A percentile compares a stretch with the other conserved stretches of the same genome.
Conservation (phyloP, 1,139 yeast species). For the Yamadazyma jaroonii region DNA sequence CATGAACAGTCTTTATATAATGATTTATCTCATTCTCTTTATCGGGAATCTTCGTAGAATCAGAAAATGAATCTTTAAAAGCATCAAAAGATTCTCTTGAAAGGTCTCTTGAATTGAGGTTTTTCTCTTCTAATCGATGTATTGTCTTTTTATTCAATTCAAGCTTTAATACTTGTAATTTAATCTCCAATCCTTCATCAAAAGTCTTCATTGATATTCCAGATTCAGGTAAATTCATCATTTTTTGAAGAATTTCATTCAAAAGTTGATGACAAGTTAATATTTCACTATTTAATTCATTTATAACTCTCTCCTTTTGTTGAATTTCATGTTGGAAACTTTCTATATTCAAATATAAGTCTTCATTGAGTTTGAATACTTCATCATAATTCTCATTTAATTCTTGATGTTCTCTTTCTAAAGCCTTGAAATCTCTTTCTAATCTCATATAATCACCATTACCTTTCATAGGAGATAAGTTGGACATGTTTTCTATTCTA, state of each 20-base stretch:
- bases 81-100: neutral
- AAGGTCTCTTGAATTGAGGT: neutral
- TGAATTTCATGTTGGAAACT: conserved; percentile 29
- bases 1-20: conserved; percentile 18
- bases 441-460: neutral
- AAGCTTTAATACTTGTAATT: conserved; percentile 22
- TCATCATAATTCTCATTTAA: conserved; percentile 34
- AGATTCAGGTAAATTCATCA: conserved; percentile 20
- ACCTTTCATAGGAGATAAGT: conserved; percentile 9
- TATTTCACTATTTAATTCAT: conserved; percentile 15
- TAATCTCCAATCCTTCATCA: conserved; percentile 21
- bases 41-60: conserved; percentile 15
- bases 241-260: conserved; percentile 22
- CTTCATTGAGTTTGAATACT: conserved; percentile 35
- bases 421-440: neutral
- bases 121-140: too few species aligned
- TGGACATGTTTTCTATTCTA: conserved; percentile 18
- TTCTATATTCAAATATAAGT: conserved; percentile 36
- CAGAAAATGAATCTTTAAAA: conserved; percentile 7
- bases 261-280: conserved; percentile 17
- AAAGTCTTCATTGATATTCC: conserved; percentile 9
- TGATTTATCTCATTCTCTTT: conserved; percentile 14
- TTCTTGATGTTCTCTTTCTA: conserved; percentile 11
- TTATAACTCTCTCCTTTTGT: conserved; percentile 23
- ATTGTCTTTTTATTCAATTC: conserved; percentile 18